phyloP scores from a whole-genome alignment of 345 rosid genomes.

The Syzygium aqueum region DNA sequence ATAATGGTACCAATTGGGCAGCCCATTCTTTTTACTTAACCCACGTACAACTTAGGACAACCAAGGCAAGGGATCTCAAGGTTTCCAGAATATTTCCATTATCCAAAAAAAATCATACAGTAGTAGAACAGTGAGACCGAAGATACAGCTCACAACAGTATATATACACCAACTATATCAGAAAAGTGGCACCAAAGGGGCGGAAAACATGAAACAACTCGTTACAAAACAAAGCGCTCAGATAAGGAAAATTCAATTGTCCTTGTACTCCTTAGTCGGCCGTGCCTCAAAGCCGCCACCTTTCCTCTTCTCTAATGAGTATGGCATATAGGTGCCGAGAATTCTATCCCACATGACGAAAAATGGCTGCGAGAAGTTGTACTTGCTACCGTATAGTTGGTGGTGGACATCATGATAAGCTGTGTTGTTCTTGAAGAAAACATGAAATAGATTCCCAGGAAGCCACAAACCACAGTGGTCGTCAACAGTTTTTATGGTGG shows the following conservation, averaged over 20 bases:
- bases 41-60: background rate
- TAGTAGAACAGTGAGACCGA: background rate
- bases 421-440: slow-evolving; percentile 65
- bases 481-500: slow-evolving; percentile 78
- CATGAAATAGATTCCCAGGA: slow-evolving; percentile 72
- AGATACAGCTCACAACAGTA: background rate
- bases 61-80: background rate
- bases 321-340: slow-evolving; percentile 86
- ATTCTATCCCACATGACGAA: slow-evolving; percentile 75
- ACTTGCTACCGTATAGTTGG: slow-evolving; percentile 72
- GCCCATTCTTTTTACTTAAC: background rate
- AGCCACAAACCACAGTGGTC: slow-evolving; percentile 84
- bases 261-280: slow-evolving; percentile 45
- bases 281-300: slow-evolving; percentile 75
- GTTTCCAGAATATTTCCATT: background rate
- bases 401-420: slow-evolving; percentile 88
- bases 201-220: background rate
- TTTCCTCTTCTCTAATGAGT: slow-evolving; percentile 55
- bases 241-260: slow-evolving; percentile 12
- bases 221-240: background rate
- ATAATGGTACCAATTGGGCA: background rate
- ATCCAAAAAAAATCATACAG: background rate
- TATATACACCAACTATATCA: slow-evolving; percentile 1
- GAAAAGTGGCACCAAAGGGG: background rate
- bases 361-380: slow-evolving; percentile 80